Percentiles rank a stretch among this genome's conserved stretches.
Evolutionary conservation across 257 asterid genomes (phyloP).

Genomic region (Primulina eburnea): DNA sequence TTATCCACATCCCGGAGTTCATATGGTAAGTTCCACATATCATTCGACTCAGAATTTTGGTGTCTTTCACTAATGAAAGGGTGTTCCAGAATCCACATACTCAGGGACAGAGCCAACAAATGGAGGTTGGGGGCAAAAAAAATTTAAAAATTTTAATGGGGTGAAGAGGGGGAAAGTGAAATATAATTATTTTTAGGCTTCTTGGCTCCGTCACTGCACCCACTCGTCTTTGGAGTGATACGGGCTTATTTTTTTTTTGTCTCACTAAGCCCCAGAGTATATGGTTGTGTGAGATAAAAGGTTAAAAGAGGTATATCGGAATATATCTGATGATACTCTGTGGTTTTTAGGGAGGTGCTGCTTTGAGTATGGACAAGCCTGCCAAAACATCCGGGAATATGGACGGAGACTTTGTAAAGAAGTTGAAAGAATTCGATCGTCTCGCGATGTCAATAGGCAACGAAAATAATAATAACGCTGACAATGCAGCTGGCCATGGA

Average conservation of each 20-base stretch:
- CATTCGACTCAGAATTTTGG: neutral
- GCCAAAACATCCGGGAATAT: slow-evolving; percentile 55
- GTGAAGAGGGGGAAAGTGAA: no score
- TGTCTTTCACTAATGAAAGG: neutral
- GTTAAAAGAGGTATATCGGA: neutral
- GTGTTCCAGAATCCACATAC: neutral
- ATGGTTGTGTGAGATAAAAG: neutral
- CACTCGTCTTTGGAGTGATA: neutral
- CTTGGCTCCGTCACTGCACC: neutral
- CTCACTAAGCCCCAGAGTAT: neutral
- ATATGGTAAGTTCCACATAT: slow-evolving; percentile 54
- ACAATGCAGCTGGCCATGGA: slow-evolving; percentile 55
- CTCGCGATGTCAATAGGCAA: slow-evolving; percentile 82
- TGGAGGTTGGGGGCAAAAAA: no score
- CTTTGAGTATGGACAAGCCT: slow-evolving; percentile 59
- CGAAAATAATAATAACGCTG: slow-evolving; percentile 53
- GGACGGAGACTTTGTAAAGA: slow-evolving; percentile 59
- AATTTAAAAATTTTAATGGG: no score
- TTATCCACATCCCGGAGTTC: slow-evolving; percentile 85
- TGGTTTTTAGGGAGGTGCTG: slow-evolving; percentile 57
- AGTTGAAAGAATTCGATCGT: slow-evolving; percentile 78
- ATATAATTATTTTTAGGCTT: no score
- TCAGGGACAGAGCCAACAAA: no score
- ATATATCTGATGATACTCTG: slow-evolving; percentile 19
- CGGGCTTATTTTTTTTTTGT: neutral